These are phyloP conservation scores for Ulmus americana DNA, from an alignment of 331 rosid genomes.

Conservation along the genomic window DNA sequence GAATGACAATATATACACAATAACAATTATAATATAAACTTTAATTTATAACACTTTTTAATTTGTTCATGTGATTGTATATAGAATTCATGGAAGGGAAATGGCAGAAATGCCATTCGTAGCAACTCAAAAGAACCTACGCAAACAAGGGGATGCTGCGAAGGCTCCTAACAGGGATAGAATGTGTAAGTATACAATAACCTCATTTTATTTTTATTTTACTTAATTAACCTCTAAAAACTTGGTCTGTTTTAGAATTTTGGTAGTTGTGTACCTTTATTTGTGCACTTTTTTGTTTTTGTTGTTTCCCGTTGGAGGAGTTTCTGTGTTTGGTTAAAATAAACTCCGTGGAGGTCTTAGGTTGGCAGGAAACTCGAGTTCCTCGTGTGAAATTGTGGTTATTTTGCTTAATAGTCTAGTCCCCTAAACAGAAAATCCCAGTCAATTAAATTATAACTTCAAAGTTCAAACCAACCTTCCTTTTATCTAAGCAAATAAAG, in stretches of 20 bases:
- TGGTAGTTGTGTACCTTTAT: no score
- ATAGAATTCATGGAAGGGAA: slow-evolving; percentile 24
- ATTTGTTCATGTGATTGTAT: neutral
- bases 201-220: no score
- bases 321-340: no score
- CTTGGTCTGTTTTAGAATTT: no score
- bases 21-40: no score
- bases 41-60: neutral
- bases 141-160: slow-evolving; percentile 19
- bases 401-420: no score
- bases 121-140: neutral
- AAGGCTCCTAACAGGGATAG: slow-evolving; percentile 20
- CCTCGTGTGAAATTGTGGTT: no score
- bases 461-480: slow-evolving; percentile 15
- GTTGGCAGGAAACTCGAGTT: no score
- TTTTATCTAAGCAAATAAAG: neutral
- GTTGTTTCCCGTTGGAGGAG: neutral
- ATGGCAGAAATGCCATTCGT: slow-evolving; percentile 30
- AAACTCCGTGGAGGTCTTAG: no score
- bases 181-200: slow-evolving; percentile 20
- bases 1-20: no score
- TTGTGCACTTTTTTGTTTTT: no score
- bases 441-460: slow-evolving; percentile 11
- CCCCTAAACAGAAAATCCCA: slow-evolving; percentile 1
- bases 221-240: no score